Base-by-base conservation (phyloP, 1,139 yeast species). In the Suhomyces yuchorum region DNA sequence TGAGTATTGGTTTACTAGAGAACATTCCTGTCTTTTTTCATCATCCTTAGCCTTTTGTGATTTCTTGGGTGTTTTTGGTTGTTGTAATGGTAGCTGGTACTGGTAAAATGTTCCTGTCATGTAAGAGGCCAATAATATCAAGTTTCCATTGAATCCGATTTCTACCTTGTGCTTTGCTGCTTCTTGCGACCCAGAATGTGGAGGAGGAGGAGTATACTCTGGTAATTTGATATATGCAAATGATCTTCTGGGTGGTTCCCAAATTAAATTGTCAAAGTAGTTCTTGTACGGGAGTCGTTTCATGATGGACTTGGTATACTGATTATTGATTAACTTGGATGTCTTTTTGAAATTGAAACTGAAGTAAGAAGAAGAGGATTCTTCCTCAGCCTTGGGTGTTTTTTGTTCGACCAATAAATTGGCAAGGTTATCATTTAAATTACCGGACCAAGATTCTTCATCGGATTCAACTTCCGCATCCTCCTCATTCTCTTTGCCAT, bases 201-300 rank as follows among this genome's bases (percentile, higher is more conserved):
- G 51, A 11, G 48, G 46, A 6, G 57, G 56, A 5, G 64, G 59
- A 17, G 62, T 58, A 36, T 62, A 56, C 47, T 70, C 77, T 3
- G 75, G 75, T 6, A 75, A 51, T 52, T 66, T 72, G 34, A 75
- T 68, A 48, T 63, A 73, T 17, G 78, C 77, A 62, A 74, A 75
- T 4, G 78, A 73, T 34, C 80, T 55, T 43, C 69, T 58, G 2
- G 80, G 80, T 1, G 78, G 78, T 48, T 71, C 76, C 73, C 77
- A 68, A 12, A 74, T 69, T 45, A 75, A 60, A 53, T 73, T 75
- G 41, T 73, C 75, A 47, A 75, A 56, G 54, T 74, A 74, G 47
- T 72, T 68, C 49, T 68, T 69, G 53, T 75, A 75, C 2, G 80
- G 80, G 11, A 75, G 59, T 30, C 68, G 71, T 45, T 70, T 71